A percentile compares a stretch with the other conserved stretches of the same genome.
These are phyloP conservation scores for Naganishia albida DNA, from an alignment of 1,284 basidiomycete species.

Conservation along the genomic window DNA sequence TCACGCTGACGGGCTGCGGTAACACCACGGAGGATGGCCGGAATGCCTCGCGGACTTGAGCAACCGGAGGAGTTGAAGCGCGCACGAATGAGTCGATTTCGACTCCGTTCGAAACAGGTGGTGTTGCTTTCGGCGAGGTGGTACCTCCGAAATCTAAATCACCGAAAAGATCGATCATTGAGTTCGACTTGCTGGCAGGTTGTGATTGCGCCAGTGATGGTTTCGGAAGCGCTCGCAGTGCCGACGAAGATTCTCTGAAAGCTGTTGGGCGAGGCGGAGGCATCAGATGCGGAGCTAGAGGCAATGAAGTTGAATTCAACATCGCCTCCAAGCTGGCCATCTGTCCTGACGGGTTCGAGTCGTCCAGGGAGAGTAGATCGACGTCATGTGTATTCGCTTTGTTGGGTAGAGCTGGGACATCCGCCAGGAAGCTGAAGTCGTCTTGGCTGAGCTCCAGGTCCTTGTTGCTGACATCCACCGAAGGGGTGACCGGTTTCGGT, in stretches of 20 bases:
- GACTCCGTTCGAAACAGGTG: neutral
- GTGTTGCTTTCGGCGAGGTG: neutral
- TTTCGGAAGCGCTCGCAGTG: neutral
- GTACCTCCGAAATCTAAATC: constrained; percentile 27
- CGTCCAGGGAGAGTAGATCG: constrained; percentile 43
- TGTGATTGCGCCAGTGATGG: no score
- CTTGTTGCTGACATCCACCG: constrained; percentile 36
- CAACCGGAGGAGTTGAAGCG: neutral
- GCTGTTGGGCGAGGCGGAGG: constrained; percentile 22
- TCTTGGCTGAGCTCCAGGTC: constrained; percentile 50
- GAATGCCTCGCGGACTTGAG: neutral
- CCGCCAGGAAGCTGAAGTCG: constrained; percentile 52
- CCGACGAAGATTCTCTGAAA: neutral
- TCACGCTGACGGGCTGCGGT: neutral
- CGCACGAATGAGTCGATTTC: constrained; percentile 6
- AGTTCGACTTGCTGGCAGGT: constrained; percentile 8
- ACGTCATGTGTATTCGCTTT: constrained; percentile 38
- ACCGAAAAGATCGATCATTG: constrained; percentile 31
- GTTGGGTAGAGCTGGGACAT: constrained; percentile 46
- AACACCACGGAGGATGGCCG: neutral
- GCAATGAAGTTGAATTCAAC: constrained; percentile 23
- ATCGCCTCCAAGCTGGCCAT: constrained; percentile 30
- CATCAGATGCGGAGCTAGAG: constrained; percentile 18
- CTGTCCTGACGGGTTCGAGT: constrained; percentile 13
- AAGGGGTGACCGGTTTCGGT: constrained; percentile 16